Evolutionary conservation across 108 stramenopile genomes (phyloP), one percentile per base, ranked within the genome.

Genomic region (Fragilaria crotonensis): DNA sequence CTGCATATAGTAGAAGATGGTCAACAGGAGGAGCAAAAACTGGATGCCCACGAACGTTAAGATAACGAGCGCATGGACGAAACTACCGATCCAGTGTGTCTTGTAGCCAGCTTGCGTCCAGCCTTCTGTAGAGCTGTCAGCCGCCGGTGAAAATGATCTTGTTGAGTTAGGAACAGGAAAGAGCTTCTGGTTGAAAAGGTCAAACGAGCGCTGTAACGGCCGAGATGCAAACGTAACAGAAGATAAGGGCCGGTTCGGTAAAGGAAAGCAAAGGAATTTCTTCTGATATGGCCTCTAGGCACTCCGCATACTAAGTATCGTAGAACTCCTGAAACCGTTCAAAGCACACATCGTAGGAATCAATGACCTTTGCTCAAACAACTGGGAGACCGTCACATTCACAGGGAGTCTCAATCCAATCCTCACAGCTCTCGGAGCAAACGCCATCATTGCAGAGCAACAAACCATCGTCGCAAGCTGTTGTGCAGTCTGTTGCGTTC

Each of bases 51-150:
- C 47, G 9, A 68, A 50, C 9, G 67, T 65, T 3, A 65, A 9
- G 22, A 81, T 45, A 45, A 76, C 60, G 0, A 74, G 25, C 17
- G 48, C 51, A 60, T 81, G 59, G 48, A 85, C 30, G 27, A 52
- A 55, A 19, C 33, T 55, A 23, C 84, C 84, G 52, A 85, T 49
- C 4, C 64, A 1, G 49, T 59, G 63, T 49, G 46, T 33, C 46
- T 57, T 68, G 64, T 85, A 85, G 32, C 78, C 84, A 26, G 84
- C 79, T 54, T 79, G 78, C 7, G 36, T 41, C 36, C 36, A 41
- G 14, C 0, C 45, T 68, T 63, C 77, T 67, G 7, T 41, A 23
- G 20, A 46, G 30, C 32, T 65, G 52, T 17, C 53, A 33, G 25
- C 20, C 44, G 21, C n/a, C 23, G 54, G 5, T 21, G 55, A 31